Conservation (phyloP, 306 rosid species). For the Ormosia semicastrata region DNA sequence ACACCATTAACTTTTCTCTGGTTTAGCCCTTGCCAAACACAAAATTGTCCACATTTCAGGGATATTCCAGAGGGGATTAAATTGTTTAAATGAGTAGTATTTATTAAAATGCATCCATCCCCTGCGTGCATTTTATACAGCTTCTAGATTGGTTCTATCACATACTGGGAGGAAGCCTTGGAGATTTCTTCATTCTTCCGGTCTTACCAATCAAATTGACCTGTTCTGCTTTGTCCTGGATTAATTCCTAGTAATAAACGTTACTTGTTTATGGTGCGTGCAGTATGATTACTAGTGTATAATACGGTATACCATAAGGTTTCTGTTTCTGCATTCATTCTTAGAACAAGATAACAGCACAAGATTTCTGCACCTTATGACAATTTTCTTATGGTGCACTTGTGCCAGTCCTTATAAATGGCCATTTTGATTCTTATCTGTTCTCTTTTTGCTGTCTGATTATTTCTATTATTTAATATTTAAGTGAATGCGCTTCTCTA, state of each 20-base stretch:
- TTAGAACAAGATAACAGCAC: not conserved
- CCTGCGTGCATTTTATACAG: not conserved
- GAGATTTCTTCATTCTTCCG: conserved; percentile 16
- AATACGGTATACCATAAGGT: not conserved
- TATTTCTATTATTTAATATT: not conserved
- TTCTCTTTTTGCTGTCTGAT: not conserved
- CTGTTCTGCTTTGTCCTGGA: conserved; percentile 9
- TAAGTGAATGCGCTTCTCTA: not conserved
- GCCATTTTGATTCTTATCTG: not conserved
- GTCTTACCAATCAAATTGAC: not conserved
- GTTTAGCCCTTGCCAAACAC: not conserved
- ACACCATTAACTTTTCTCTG: not conserved
- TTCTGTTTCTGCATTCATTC: not conserved
- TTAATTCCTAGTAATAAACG: conserved; percentile 9
- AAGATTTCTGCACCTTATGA: not conserved
- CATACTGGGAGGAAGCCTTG: not conserved
- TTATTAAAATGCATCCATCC: not conserved
- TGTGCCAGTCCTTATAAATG: not conserved
- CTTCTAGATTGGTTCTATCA: not conserved
- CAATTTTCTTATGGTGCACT: not conserved
- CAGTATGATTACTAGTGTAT: not conserved
- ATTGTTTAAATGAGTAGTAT: not conserved
- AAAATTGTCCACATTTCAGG: not conserved
- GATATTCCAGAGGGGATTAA: not conserved
- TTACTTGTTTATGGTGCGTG: not conserved